These are phyloP conservation scores for Camellia granthamiana DNA, from an alignment of 148 eudicot genomes.

Conservation along the genomic window DNA sequence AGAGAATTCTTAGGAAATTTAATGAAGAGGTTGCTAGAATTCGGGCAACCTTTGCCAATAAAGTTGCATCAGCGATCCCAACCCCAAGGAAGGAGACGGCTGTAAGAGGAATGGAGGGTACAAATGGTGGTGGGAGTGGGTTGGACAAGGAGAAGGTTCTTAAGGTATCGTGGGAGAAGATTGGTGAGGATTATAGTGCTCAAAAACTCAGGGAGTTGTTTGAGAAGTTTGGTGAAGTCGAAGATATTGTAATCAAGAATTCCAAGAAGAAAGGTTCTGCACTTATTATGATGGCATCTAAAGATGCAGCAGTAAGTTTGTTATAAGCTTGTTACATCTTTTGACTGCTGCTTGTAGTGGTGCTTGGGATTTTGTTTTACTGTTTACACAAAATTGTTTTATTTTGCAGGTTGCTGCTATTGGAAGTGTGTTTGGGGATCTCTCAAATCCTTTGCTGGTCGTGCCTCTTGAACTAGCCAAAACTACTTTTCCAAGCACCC, in stretches of 20 bases:
- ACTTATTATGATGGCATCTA: conserved; percentile 46
- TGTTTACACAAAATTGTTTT: neutral
- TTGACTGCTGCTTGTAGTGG: neutral
- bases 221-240: conserved; percentile 57
- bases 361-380: neutral
- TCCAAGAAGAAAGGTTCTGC: conserved; percentile 52
- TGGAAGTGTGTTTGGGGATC: conserved; percentile 57
- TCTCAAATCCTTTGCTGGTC: conserved; percentile 72
- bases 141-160: conserved; percentile 45
- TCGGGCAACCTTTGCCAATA: conserved; percentile 39
- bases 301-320: conserved; percentile 44
- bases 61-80: conserved; percentile 13
- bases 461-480: conserved; percentile 55
- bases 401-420: conserved; percentile 56
- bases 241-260: conserved; percentile 53
- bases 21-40: conserved; percentile 47
- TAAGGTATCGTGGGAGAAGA: conserved; percentile 61
- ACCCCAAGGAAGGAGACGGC: conserved; percentile 4
- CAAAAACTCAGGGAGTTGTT: conserved; percentile 38
- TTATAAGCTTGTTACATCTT: neutral
- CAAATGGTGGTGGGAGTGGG: conserved; percentile 14
- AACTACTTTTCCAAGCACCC: conserved; percentile 36
- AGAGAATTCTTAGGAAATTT: conserved; percentile 42
- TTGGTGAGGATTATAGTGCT: conserved; percentile 44
- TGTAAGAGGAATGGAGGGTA: conserved; percentile 15